Evolutionary conservation across 2,329 filamentous ascomycete species (phyloP), one percentile per base, ranked within the genome.

Genomic region (Claviceps sp.): DNA sequence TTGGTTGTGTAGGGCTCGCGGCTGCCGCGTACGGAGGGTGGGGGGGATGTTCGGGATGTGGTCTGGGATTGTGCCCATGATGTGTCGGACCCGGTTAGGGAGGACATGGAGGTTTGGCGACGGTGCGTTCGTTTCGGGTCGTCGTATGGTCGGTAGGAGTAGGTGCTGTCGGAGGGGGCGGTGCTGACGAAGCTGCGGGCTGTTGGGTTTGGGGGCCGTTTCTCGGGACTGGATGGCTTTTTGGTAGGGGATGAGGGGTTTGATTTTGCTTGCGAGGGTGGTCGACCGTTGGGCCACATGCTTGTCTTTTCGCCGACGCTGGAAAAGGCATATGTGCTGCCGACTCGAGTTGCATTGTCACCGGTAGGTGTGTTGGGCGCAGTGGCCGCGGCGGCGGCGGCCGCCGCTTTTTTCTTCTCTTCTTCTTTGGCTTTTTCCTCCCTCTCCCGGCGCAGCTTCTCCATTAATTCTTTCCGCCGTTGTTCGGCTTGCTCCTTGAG

Each of bases 21-120:
- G 57, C 84, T 77, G 3, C 84, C 82, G 48, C 87, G 81, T 57
- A 84, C 77, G 3, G 86, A 89, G 1, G 87, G 84, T 16, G 90
- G 89, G 8, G 90, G 87, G 5, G 87, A 88, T 6, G 90, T 95
- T 53, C 82, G 82, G 11, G 87, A 78, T 1, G 90, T 96, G 16
- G 87, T 89, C 54, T 88, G 82, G 9, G 89, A 94, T 1, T 87
- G 79, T 2, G 89, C 85, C 67, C 91, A 96, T 0, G 89, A 95
- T 14, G 85, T 86, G 61, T 95, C 89, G 16, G 89, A 95, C 60
- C 65, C 67, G 7, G 84, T 82, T 24, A 84, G 72, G 0, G 85
- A 85, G 30, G 85, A 83, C 18, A 78, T 73, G n/a, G 85, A 84
- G 53, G 78, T 79, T 55, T 77, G 79, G 56, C 80, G 77, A 18